Evolutionary conservation across 1,284 basidiomycete species (phyloP), one percentile per base, ranked within the genome.

Genomic region (Pseudozyma pruni): DNA sequence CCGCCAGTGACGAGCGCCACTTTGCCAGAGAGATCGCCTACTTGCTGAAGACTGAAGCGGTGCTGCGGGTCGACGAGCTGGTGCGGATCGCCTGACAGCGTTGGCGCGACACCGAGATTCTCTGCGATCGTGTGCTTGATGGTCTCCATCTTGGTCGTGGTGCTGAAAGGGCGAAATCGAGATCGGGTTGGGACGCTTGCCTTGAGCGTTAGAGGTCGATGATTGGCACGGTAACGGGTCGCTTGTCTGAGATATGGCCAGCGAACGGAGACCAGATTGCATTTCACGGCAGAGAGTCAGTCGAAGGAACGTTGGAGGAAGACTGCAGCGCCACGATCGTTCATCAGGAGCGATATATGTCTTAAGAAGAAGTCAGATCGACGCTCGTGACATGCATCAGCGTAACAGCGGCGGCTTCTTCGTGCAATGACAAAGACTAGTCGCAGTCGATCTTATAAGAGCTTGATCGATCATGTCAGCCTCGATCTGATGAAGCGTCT

Each of bases 71-170:
- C 57, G 27, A 53, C 57, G 10, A 60, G 50, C 35, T 60, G 20
- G 31, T 60, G 57, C 9, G 57, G 57, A 22, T 60, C 57, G 19
- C 44, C 49, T 16, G 57, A 60, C 8, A 53, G 50, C 5, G 57
- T 60, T 4, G 57, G 57, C 19, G 57, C 57, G 8, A 60, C 57
- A 9, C 57, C 57, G 14, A 60, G 45, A 27, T 60, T 60, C 19
- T 60, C 57, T 17, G 57, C 57, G 22, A 60, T 60, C 3, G 57
- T 53, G 13, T 39, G 31, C 17, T 60, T 60, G 57, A 60, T 33
- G 6, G 44, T 45, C 39, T 60, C 32, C 57, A 60, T 60, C 5
- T n/a, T n/a, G n/a, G n/a, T n/a, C n/a, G n/a, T n/a, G n/a, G n/a
- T n/a, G 11, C 46, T 17, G 34, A 13, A 8, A 38, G 29, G 13